Base-by-base conservation (phyloP, 768 basidiomycete species). In the Strobilomyces confusus region DNA sequence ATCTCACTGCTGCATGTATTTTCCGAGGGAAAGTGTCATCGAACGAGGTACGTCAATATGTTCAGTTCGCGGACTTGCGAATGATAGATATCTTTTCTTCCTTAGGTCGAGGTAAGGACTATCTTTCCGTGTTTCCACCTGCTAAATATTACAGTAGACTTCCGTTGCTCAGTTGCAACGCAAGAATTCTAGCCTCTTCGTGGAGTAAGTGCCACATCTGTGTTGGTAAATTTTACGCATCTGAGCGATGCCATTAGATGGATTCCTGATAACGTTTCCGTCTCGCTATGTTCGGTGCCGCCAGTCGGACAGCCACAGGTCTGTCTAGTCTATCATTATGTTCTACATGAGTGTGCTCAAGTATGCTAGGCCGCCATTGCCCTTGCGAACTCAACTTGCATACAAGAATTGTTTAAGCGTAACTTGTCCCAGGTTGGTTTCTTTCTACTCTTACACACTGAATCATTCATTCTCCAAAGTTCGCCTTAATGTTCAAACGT, bases 211-310 rank as follows among this genome's bases (percentile, higher is more conserved):
- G 23, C 26, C 12, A 5, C 3, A 12, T 20, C 5, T 25, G 45
- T 26, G 8, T 33, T 11, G 12, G 14, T n/a, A 51, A 32, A 13
- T 44, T 33, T 38, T 22, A 19, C 34, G 44, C 23, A 42, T 17
- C 44, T 59, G 29, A 62, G 38, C 44, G 20, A 42, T 40, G 4
- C 25, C 33, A 48, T 30, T 48, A 89, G 87, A 61, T 92, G 91
- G 92, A 92, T 93, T 59, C 91, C 91, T 8, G 92, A 92, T 69
- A 92, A 93, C 57, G 86, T 93, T 9, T 92, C 90, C 0, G 83
- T 91, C 17, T 87, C 89, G 0, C 70, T 92, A 45, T 89, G 90
- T 56, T 84, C 86, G 3, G 86, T 92, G 1, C 89, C 91, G 5
- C 91, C 91, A 25, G 85, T 90, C 12, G 91, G 89, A 26, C 83